Evolutionary conservation across 345 rosid species (phyloP), one percentile per base, ranked within the genome.

Genomic region (Boechera retrofracta): DNA sequence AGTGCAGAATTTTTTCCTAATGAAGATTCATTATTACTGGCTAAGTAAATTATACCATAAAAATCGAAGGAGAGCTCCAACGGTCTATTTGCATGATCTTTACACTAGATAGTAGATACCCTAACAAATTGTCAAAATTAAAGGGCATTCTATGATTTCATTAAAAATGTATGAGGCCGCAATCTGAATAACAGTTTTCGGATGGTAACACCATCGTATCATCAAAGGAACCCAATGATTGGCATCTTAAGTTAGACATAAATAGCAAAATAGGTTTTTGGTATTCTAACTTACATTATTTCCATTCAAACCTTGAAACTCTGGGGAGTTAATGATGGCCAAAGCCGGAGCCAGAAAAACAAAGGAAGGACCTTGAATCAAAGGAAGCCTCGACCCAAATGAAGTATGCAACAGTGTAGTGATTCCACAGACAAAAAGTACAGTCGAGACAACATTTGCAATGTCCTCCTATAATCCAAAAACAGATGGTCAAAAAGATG

Each of bases 321-420:
- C 98, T 0, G 92, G 88, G 18, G 98, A 94, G 85, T 94, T 92
- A 16, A 94, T 88, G 67, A 94, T 84, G 10, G 90, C 93, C 77
- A 94, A 78, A 55, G 89, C 94, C 45, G 98, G 98, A 72, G 98
- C 98, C 48, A 94, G 91, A 81, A 71, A 92, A 76, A 92, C 90
- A 81, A 90, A 92, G 31, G 98, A 92, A 32, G 98, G 97, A 52
- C 98, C 98, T 81, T 94, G 98, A 57, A 94, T 85, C 82, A 94
- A 69, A 80, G 98, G 98, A 88, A 94, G 85, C 83, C 98, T 88
- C 9, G 98, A 92, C 12, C 98, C 98, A 45, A 94, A 86, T 56
- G 84, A 87, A 57, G 96, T 85, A 81, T 94, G 98, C 83, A 94
- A 83, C 44, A 90, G 80, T 13, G 98, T 91, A 59, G 97, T 91